Percentiles rank a stretch among this genome's conserved stretches.
Evolutionary conservation across 2,329 filamentous ascomycete species (phyloP).

Genomic region (Aspergillus pseudoglaucus): DNA sequence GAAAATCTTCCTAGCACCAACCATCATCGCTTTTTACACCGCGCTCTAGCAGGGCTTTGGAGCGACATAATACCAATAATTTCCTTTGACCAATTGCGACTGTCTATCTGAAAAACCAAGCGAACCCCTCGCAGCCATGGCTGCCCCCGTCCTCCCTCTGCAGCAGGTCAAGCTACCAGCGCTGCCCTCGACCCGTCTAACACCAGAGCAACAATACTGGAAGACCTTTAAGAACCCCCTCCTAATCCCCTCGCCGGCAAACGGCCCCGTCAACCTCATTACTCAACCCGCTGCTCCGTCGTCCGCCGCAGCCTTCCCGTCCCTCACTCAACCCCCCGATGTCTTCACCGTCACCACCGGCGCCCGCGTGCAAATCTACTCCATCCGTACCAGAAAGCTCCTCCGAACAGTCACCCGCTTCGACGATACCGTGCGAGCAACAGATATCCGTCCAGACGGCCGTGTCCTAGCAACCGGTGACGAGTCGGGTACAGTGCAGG

Average conservation of each 20-base stretch:
- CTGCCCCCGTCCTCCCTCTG: slow-evolving; percentile 74
- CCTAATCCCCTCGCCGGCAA: slow-evolving; percentile 82
- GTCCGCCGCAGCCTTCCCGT: slow-evolving; percentile 35
- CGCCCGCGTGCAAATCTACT: slow-evolving; percentile 88
- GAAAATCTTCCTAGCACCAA: neutral
- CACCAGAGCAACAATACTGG: slow-evolving; percentile 95
- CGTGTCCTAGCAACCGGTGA: slow-evolving; percentile 86
- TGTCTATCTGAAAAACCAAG: slow-evolving; percentile 2
- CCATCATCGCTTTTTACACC: neutral
- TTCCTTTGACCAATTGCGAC: neutral
- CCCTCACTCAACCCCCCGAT: slow-evolving; percentile 43
- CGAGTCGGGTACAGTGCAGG: slow-evolving; percentile 85
- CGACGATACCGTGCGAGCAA: slow-evolving; percentile 81
- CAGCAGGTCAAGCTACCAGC: slow-evolving; percentile 75
- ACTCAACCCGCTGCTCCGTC: slow-evolving; percentile 57
- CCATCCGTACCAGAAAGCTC: slow-evolving; percentile 81
- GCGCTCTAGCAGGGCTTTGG: neutral
- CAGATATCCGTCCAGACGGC: slow-evolving; percentile 81
- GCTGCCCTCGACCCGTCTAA: slow-evolving; percentile 68
- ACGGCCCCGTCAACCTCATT: slow-evolving; percentile 85
- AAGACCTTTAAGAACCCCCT: slow-evolving; percentile 87
- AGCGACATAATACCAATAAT: too few relatives aligned
- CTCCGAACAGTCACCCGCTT: slow-evolving; percentile 93
- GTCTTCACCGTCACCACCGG: slow-evolving; percentile 91
- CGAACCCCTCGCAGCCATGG: slow-evolving; percentile 51